phyloP scores from a whole-genome alignment of 2,329 filamentous ascomycete species.

The Colletotrichum melonis region DNA sequence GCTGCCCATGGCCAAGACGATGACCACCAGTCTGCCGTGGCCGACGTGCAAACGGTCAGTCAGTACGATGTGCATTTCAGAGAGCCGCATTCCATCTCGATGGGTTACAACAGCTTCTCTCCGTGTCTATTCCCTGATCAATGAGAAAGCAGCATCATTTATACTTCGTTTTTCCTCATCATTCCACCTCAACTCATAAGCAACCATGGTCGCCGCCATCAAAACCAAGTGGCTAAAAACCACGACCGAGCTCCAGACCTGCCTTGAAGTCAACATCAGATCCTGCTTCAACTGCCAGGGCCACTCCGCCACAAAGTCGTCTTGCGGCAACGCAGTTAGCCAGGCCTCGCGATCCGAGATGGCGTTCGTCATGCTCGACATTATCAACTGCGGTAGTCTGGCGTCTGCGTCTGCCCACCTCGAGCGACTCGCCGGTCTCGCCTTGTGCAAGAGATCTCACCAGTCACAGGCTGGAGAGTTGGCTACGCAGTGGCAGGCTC shows the following conservation, averaged over 20 bases:
- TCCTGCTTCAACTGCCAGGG: conserved; percentile 9
- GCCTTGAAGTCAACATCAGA: not conserved
- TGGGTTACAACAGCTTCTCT: not conserved
- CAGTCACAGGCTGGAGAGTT: conserved; percentile 10
- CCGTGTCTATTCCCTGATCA: not conserved
- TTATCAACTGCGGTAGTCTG: conserved; percentile 2
- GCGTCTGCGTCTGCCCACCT: not conserved
- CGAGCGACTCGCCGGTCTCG: conserved; percentile 1
- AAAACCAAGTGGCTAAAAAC: conserved; percentile 1
- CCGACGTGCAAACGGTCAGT: not conserved
- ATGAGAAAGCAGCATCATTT: not conserved
- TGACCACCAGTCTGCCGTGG: not conserved
- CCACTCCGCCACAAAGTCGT: conserved; percentile 3
- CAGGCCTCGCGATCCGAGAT: not conserved
- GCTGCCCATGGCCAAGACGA: not conserved
- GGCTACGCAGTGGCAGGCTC: not conserved
- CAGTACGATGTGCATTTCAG: not conserved
- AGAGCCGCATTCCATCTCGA: not conserved
- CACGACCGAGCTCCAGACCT: conserved; percentile 4
- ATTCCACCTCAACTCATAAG: not conserved
- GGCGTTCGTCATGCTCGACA: not conserved
- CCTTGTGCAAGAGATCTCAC: conserved; percentile 18
- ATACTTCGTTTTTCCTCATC: not conserved
- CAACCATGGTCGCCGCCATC: not conserved
- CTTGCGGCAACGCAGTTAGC: conserved; percentile 10